Evolutionary conservation across 2,329 filamentous ascomycete species (phyloP).

Genomic region (Botrytis paeoniae): DNA sequence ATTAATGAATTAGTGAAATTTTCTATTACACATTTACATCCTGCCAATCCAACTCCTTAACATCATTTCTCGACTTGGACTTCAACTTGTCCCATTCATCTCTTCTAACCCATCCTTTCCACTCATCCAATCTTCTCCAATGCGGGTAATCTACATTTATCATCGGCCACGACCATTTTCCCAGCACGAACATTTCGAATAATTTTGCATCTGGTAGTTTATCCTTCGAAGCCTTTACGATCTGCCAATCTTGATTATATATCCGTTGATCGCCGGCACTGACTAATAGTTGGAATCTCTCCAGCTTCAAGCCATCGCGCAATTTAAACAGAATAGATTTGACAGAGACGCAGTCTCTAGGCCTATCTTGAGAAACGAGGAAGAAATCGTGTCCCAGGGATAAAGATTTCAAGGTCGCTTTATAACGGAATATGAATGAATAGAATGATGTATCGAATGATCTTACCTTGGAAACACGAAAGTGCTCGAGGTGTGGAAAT

Average conservation of each 20-base stretch:
- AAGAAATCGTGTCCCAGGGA: constrained; percentile 10
- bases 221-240: neutral
- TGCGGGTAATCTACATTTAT: constrained; percentile 13
- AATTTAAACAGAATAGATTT: constrained; percentile 1
- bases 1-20: no score
- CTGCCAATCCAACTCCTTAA: neutral
- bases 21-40: neutral
- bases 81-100: neutral
- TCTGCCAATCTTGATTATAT: constrained; percentile 7
- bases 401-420: constrained; percentile 3
- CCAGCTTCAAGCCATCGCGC: neutral
- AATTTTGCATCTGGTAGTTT: constrained; percentile 11
- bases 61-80: neutral
- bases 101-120: constrained; percentile 15
- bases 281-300: constrained; percentile 19
- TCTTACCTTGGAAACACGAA: constrained; percentile 14
- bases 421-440: constrained; percentile 2
- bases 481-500: neutral
- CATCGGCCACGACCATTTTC: constrained; percentile 16
- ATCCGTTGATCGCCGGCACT: constrained; percentile 5
- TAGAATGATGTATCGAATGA: neutral
- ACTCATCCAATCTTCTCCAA: constrained; percentile 14
- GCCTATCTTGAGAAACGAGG: neutral
- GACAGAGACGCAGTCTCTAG: constrained; percentile 1
- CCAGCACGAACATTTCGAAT: constrained; percentile 15